phyloP scores from a whole-genome alignment of 768 basidiomycete species.

The Tulasnella sp. region DNA sequence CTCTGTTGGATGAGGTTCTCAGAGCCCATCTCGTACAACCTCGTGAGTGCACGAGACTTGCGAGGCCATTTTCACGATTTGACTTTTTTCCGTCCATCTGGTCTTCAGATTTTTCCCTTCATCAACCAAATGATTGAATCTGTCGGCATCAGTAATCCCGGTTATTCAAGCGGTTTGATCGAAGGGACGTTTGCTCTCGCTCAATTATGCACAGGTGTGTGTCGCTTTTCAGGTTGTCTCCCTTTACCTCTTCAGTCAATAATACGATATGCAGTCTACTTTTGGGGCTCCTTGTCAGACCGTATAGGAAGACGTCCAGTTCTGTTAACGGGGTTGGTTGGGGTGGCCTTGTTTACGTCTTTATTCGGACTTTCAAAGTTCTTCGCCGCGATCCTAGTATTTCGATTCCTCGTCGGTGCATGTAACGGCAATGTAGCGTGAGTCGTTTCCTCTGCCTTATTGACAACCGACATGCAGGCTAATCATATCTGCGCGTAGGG shows the following conservation, averaged over 20 bases:
- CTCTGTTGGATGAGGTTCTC: conserved; percentile 14
- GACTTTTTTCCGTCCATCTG: neutral
- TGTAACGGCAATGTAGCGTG: conserved; percentile 16
- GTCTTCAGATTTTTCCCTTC: conserved; percentile 25
- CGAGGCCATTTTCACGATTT: neutral
- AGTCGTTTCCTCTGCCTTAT: neutral
- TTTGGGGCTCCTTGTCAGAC: conserved; percentile 28
- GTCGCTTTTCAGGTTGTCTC: neutral
- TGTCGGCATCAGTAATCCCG: conserved; percentile 14
- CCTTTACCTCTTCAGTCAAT: neutral
- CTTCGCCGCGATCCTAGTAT: conserved; percentile 12
- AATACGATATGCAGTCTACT: neutral
- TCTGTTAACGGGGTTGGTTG: conserved; percentile 9
- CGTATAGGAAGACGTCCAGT: conserved; percentile 13
- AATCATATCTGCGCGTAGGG: neutral
- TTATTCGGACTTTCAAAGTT: conserved; percentile 13
- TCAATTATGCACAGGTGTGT: conserved; percentile 22
- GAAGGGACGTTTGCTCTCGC: conserved; percentile 26
- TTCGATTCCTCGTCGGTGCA: conserved; percentile 11
- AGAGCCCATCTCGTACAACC: conserved; percentile 13
- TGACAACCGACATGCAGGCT: neutral
- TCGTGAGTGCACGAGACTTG: neutral
- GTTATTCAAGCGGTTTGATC: conserved; percentile 28
- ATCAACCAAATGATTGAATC: conserved; percentile 27
- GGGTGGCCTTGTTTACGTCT: conserved; percentile 21